Evolutionary conservation across 192 early-diverging fungal species (phyloP).

Genomic region (Phycomyces nitens): DNA sequence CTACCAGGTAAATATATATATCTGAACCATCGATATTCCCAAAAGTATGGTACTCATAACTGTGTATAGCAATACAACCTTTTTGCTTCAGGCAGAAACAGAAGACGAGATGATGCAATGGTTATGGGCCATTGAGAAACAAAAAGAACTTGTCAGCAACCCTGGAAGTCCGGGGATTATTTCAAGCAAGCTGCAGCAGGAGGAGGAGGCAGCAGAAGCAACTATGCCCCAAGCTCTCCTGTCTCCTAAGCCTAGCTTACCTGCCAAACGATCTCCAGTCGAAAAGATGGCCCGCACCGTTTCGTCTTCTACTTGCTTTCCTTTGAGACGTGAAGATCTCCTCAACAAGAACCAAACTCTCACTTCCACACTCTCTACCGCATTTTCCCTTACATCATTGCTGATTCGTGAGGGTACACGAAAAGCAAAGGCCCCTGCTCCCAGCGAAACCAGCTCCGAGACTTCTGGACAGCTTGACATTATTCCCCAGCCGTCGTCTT

Average conservation of each 20-base stretch:
- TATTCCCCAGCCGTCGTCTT: not conserved
- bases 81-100: slow-evolving; percentile 63
- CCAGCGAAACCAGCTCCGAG: not conserved
- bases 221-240: not conserved
- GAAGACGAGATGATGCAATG: slow-evolving; percentile 66
- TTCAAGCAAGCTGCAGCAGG: not conserved
- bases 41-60: slow-evolving; percentile 3
- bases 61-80: slow-evolving; percentile 27
- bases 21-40: not conserved
- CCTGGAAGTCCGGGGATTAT: not conserved
- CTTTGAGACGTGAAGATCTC: slow-evolving; percentile 2
- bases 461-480: not conserved
- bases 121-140: slow-evolving; percentile 36
- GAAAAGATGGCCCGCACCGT: not conserved
- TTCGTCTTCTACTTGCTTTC: not conserved
- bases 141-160: slow-evolving; percentile 3
- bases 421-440: not conserved
- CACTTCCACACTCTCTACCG: not conserved
- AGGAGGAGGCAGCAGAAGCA: not conserved
- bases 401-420: slow-evolving; percentile 12
- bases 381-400: slow-evolving; percentile 19
- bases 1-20: slow-evolving; percentile 50
- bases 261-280: not conserved
- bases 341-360: not conserved
- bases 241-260: not conserved